Conservation (phyloP, 202 grass and related monocot genomes). For the Eragrostis tef region DNA sequence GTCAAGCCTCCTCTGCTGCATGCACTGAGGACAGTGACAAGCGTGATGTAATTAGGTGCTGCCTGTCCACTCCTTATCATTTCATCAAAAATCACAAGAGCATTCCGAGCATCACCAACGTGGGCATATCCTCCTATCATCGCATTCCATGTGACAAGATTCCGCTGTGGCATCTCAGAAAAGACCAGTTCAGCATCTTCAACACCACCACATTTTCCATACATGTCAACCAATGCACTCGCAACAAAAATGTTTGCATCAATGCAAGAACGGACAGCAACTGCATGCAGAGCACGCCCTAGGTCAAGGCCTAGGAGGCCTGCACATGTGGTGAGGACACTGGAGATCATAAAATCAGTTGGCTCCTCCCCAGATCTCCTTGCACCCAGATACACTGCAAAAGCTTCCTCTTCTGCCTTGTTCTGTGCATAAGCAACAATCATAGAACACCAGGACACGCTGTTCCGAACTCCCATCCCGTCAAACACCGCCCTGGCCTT, state of each 20-base stretch:
- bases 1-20: constrained; percentile 82
- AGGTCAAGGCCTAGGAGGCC: constrained; percentile 68
- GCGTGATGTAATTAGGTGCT: constrained; percentile 68
- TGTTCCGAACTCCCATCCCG: constrained; percentile 61
- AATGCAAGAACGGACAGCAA: constrained; percentile 65
- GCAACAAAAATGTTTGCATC: constrained; percentile 72
- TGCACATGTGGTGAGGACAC: constrained; percentile 72
- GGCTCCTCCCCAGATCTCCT: constrained; percentile 66
- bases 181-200: constrained; percentile 61
- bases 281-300: constrained; percentile 63
- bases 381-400: constrained; percentile 57
- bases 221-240: constrained; percentile 79
- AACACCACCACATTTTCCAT: constrained; percentile 76
- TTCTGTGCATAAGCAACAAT: constrained; percentile 67
- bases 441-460: constrained; percentile 81
- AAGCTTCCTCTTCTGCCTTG: constrained; percentile 69
- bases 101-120: constrained; percentile 57
- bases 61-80: constrained; percentile 58
- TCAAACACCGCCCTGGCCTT: constrained; percentile 68
- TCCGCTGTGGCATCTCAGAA: constrained; percentile 56
- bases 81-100: constrained; percentile 62
- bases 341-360: constrained; percentile 74
- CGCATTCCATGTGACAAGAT: constrained; percentile 73
- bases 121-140: constrained; percentile 76
- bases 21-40: constrained; percentile 67